phyloP scores from a whole-genome alignment of 1,139 yeast species.

The Diutina pseudorugosa region DNA sequence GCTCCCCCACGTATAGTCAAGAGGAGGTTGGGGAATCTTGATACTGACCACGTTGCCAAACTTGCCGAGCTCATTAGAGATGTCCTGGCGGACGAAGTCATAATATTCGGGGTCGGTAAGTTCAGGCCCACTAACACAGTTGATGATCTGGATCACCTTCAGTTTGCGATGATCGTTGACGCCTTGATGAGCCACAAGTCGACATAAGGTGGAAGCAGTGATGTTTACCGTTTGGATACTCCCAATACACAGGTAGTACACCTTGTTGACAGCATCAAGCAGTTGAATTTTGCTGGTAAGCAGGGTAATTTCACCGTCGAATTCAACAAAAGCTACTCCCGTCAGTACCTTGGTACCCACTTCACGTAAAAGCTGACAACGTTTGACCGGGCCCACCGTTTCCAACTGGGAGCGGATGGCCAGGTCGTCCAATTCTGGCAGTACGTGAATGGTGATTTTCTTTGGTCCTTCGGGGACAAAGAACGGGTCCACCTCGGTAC shows the following conservation, averaged over 20 bases:
- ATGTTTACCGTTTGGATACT: constrained; percentile 10
- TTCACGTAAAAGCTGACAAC: constrained; percentile 23
- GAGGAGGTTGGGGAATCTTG: constrained; percentile 50
- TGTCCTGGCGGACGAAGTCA: constrained; percentile 39
- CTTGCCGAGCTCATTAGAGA: constrained; percentile 37
- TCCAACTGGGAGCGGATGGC: constrained; percentile 12
- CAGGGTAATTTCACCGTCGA: constrained; percentile 12
- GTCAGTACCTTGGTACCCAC: constrained; percentile 24
- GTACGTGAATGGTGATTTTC: constrained; percentile 20
- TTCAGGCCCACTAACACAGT: constrained; percentile 55
- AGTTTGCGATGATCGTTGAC: constrained; percentile 31
- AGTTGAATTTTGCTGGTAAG: constrained; percentile 11
- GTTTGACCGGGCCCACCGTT: constrained; percentile 15
- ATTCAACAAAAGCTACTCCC: constrained; percentile 31
- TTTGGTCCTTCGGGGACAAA: constrained; percentile 24
- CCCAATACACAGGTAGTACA: constrained; percentile 22
- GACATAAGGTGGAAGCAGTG: constrained; percentile 19
- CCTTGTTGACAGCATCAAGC: constrained; percentile 13
- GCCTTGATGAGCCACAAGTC: constrained; percentile 23
- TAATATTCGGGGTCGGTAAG: constrained; percentile 38
- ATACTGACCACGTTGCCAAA: constrained; percentile 44
- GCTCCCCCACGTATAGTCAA: background rate
- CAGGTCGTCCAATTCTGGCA: constrained; percentile 15
- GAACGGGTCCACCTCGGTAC: constrained; percentile 12
- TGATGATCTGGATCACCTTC: constrained; percentile 52